A percentile compares a stretch with the other conserved stretches of the same genome.
Conservation (phyloP, 495 filamentous ascomycete genomes). For the Podospora sp. region DNA sequence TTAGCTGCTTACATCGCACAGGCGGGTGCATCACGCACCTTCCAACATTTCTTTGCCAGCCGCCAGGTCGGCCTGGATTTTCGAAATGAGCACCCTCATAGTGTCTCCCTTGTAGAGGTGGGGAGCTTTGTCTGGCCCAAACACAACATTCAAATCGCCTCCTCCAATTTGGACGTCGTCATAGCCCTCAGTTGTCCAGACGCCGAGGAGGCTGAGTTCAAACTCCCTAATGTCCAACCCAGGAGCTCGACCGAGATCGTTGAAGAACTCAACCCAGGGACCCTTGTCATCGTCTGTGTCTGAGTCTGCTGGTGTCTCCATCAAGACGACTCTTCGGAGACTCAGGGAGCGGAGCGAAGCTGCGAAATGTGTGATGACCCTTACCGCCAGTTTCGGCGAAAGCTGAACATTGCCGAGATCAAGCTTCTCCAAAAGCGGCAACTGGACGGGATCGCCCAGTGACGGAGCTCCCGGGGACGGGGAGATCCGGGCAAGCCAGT, state of each 20-base stretch:
- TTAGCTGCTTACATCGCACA: too few relatives aligned
- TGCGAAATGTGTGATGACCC: conserved; percentile 39
- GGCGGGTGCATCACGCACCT: too few relatives aligned
- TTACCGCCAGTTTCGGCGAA: conserved; percentile 25
- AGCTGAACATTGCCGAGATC: conserved; percentile 42
- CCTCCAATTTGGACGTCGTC: too few relatives aligned
- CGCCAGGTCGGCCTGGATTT: not conserved
- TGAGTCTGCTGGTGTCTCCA: too few relatives aligned
- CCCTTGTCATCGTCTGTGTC: too few relatives aligned
- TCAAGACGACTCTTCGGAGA: conserved; percentile 33
- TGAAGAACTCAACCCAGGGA: not conserved
- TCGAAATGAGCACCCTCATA: not conserved
- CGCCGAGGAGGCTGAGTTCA: not conserved
- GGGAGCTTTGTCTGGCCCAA: not conserved
- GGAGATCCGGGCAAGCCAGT: not conserved
- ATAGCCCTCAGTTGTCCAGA: not conserved
- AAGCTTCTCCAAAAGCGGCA: conserved; percentile 38
- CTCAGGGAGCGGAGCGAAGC: conserved; percentile 38
- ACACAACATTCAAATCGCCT: too few relatives aligned
- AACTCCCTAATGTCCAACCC: not conserved
- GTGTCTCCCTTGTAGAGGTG: not conserved
- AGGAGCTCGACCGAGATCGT: not conserved
- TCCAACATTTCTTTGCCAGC: not conserved
- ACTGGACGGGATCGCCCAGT: not conserved
- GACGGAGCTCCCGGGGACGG: not conserved